Evolutionary conservation across 2,329 filamentous ascomycete genomes (phyloP).

Genomic region (Byssothecium circinans): DNA sequence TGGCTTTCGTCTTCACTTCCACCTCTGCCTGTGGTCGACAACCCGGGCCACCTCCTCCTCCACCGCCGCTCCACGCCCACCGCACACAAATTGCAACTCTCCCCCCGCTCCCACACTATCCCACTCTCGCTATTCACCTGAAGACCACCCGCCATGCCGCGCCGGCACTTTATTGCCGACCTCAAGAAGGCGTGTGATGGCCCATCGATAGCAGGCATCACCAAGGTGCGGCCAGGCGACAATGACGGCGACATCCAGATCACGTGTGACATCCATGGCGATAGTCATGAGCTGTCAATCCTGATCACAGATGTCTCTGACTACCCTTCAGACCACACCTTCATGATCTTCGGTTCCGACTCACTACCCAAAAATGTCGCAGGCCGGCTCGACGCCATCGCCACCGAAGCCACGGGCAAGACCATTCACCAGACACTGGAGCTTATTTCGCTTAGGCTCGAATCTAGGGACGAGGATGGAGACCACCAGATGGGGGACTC

Average conservation of each 20-base stretch:
- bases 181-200: conserved; percentile 46
- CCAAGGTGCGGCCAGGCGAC: conserved; percentile 60
- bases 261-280: conserved; percentile 39
- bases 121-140: too few species aligned
- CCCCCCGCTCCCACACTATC: too few species aligned
- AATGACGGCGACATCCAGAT: conserved; percentile 75
- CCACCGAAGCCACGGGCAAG: conserved; percentile 48
- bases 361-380: conserved; percentile 48
- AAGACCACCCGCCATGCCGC: conserved; percentile 58
- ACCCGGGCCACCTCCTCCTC: too few species aligned
- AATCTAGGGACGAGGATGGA: conserved; percentile 44
- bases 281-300: conserved; percentile 43
- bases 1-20: not conserved
- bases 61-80: too few species aligned
- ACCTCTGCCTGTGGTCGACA: not conserved
- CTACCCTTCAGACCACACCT: conserved; percentile 62
- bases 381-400: conserved; percentile 49
- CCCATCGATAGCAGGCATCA: conserved; percentile 51
- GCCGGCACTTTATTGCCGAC: conserved; percentile 66
- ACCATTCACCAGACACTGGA: conserved; percentile 54
- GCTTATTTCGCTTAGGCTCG: conserved; percentile 45
- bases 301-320: conserved; percentile 57
- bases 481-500: conserved; percentile 49
- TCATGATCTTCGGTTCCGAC: conserved; percentile 58
- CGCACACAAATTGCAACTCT: too few species aligned